Base-by-base conservation (phyloP, 176 grass and related monocot species). In the Bothriochloa decipiens region DNA sequence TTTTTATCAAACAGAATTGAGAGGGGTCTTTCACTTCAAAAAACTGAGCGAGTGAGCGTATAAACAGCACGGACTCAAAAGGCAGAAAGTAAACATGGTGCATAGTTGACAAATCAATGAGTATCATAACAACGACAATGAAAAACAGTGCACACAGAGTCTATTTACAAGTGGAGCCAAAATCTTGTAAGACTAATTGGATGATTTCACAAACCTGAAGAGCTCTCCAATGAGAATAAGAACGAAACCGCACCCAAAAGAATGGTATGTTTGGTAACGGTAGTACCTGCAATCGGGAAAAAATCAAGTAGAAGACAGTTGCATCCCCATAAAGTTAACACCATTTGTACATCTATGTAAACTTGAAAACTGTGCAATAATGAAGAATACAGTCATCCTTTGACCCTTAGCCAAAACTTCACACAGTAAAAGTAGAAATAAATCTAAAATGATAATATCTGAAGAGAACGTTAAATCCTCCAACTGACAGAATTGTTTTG, bases 161-260 rank as follows among this genome's bases (percentile, higher is more conserved):
- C 27, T 37, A 27, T 39, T 32, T 32, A 65, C 22, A 28, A 4
- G 26, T 47, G 39, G 7, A 88, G 7, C 18, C 4, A 57, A 41
- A 82, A 69, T 50, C 18, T 60, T 20, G 25, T 11, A 23, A 72
- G 27, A 81, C 71, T 40, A 79, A 35, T 15, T 40, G 8, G 72
- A 36, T 42, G 27, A 40, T 4, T 62, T 76, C 16, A 74, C 42
- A 40, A 91, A 98, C 96, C 96, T 98, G 91, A 52, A 96, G 96
- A 92, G 96, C 96, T 90, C 91, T 87, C 91, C 87, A 96, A 85
- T 98, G 93, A 53, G 96, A 98, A 92, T 98, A 98, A 64, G 96
- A 85, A 85, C 89, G 96, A 74, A 98, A 96, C 45, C 96, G 77
- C 32, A 92, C 65, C 96, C 96, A 94, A 73, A 98, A 98, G 81